These are phyloP conservation scores for Jacaranda mimosifolia DNA, from an alignment of 257 asterid species.

Conservation along the genomic window DNA sequence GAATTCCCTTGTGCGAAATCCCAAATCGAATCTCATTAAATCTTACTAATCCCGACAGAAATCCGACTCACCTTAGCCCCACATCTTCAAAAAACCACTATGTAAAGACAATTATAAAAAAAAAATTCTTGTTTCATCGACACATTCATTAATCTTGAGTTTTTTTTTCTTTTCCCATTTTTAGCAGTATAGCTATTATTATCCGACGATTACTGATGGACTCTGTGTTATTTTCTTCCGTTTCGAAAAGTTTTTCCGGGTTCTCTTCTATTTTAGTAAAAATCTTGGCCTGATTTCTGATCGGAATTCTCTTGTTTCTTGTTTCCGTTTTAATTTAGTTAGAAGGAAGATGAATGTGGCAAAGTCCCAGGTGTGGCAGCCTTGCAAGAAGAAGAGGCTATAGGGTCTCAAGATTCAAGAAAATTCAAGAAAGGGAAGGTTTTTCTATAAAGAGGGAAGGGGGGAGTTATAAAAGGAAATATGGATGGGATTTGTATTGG, in stretches of 20 bases:
- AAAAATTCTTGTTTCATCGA: too few species aligned
- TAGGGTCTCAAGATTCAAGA: slow-evolving; percentile 24
- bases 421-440: background rate
- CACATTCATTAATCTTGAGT: too few species aligned
- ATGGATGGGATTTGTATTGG: slow-evolving; percentile 47
- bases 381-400: slow-evolving; percentile 70
- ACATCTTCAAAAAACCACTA: background rate
- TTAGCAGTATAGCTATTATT: background rate
- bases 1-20: background rate
- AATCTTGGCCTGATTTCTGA: background rate
- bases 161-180: too few species aligned
- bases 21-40: too few species aligned
- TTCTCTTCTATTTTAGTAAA: too few species aligned
- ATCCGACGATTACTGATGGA: slow-evolving; percentile 13
- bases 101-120: too few species aligned
- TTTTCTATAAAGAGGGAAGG: background rate
- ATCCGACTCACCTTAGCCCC: background rate
- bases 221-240: background rate
- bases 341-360: slow-evolving; percentile 45
- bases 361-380: slow-evolving; percentile 81
- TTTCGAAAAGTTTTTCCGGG: background rate
- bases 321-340: too few species aligned
- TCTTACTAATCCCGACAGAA: background rate
- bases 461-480: background rate
- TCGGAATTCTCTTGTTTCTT: background rate